Evolutionary conservation across 2,329 filamentous ascomycete genomes (phyloP).

Genomic region (Shiraia sp.): DNA sequence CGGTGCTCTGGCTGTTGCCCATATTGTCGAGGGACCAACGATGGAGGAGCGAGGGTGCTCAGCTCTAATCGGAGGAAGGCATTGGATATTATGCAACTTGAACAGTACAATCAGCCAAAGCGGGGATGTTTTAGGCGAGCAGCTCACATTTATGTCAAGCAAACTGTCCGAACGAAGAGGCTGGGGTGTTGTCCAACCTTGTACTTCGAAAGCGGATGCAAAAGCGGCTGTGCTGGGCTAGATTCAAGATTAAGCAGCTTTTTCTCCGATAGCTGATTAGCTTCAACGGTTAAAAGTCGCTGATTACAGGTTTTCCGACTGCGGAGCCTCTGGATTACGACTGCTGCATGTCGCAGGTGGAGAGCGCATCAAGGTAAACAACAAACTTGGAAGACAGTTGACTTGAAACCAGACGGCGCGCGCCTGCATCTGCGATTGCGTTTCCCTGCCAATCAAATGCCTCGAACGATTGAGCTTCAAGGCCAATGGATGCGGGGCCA

Average conservation of each 20-base stretch:
- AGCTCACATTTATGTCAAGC: conserved; percentile 16
- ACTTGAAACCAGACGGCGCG: conserved; percentile 35
- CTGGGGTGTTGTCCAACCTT: conserved; percentile 14
- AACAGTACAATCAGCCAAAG: conserved; percentile 10
- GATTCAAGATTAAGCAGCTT: conserved; percentile 18
- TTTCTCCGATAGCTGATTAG: conserved; percentile 16
- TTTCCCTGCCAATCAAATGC: conserved; percentile 32
- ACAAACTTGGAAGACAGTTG: conserved; percentile 42
- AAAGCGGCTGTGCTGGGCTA: conserved; percentile 2
- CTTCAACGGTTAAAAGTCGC: conserved; percentile 15
- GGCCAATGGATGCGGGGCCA: conserved; percentile 27
- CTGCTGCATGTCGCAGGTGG: conserved; percentile 23
- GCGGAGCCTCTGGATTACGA: conserved; percentile 20
- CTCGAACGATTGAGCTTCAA: conserved; percentile 10
- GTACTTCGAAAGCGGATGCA: too few species aligned
- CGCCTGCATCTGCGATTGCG: conserved; percentile 19
- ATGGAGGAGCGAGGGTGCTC: conserved; percentile 26
- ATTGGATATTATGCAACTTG: conserved; percentile 15
- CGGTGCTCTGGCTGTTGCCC: conserved; percentile 35
- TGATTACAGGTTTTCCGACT: conserved; percentile 16
- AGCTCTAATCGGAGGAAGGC: conserved; percentile 9
- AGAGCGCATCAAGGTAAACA: conserved; percentile 31
- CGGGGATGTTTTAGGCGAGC: conserved; percentile 8
- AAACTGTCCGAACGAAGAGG: conserved; percentile 19
- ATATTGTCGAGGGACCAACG: conserved; percentile 24